phyloP scores from a whole-genome alignment of 2,329 filamentous ascomycete genomes.

The Diaporthe aspalathi region DNA sequence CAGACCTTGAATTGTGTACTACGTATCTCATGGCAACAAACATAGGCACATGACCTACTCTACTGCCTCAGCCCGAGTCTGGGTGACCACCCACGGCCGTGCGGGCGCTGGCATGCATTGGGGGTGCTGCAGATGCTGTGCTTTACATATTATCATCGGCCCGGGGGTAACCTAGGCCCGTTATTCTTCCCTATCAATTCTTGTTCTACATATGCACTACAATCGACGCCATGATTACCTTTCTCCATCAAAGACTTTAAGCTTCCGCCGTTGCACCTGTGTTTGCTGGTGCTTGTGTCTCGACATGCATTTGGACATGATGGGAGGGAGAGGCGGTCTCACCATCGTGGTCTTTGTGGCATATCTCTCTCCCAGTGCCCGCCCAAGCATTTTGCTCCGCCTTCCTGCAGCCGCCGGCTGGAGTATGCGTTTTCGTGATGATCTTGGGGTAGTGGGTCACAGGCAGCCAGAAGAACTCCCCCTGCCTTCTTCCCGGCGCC shows the following conservation, averaged over 20 bases:
- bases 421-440: not conserved
- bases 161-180: not conserved
- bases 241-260: not conserved
- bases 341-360: not conserved
- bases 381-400: not conserved
- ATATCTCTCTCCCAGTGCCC: not conserved
- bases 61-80: not conserved
- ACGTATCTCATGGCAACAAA: slow-evolving; percentile 18
- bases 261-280: not conserved
- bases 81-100: not conserved
- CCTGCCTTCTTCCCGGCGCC: too few relatives aligned
- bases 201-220: not conserved
- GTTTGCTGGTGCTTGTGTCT: slow-evolving; percentile 13
- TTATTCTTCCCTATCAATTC: not conserved
- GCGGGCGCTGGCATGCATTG: not conserved
- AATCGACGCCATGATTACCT: slow-evolving; percentile 14
- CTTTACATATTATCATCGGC: not conserved
- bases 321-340: not conserved
- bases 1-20: slow-evolving; percentile 1
- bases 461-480: not conserved
- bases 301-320: not conserved
- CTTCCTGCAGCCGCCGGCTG: not conserved
- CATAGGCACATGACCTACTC: slow-evolving; percentile 22
- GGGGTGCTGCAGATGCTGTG: slow-evolving; percentile 10
- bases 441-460: not conserved